Evolutionary conservation across 495 filamentous ascomycete species (phyloP).

Genomic region (Melanomma pulvis-pyrius): DNA sequence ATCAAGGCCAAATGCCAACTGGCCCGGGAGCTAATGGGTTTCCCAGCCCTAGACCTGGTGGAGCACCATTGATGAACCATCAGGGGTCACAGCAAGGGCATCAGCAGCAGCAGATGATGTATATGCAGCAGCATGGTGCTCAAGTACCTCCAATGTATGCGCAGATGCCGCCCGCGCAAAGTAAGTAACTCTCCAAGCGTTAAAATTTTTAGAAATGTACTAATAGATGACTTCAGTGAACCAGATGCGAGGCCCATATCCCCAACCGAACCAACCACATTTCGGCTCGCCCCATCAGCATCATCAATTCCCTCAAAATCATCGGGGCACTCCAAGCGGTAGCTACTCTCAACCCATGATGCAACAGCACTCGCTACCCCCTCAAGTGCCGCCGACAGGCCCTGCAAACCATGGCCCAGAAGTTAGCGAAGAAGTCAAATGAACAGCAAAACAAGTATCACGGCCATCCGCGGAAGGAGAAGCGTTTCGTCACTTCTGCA

Average conservation of each 20-base stretch:
- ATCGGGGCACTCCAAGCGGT: conserved; percentile 39
- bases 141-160: conserved; percentile 34
- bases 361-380: conserved; percentile 37
- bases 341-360: conserved; percentile 40
- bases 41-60: conserved; percentile 76
- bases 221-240: conserved; percentile 25
- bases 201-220: not conserved
- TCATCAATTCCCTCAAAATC: conserved; percentile 36
- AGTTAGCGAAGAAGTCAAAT: conserved; percentile 38
- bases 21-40: conserved; percentile 67
- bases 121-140: conserved; percentile 34
- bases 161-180: conserved; percentile 29
- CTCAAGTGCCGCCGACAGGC: conserved; percentile 35
- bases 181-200: conserved; percentile 20
- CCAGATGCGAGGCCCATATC: conserved; percentile 36
- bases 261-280: conserved; percentile 37
- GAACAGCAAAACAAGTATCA: conserved; percentile 3
- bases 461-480: not conserved
- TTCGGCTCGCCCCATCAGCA: conserved; percentile 41
- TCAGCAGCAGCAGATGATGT: conserved; percentile 38
- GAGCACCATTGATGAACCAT: conserved; percentile 83
- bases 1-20: conserved; percentile 62
- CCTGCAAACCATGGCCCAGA: conserved; percentile 35
- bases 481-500: conserved; percentile 12
- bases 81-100: conserved; percentile 48